Conservation (phyloP, 2,329 filamentous ascomycete species). For the Claviceps digitariae region DNA sequence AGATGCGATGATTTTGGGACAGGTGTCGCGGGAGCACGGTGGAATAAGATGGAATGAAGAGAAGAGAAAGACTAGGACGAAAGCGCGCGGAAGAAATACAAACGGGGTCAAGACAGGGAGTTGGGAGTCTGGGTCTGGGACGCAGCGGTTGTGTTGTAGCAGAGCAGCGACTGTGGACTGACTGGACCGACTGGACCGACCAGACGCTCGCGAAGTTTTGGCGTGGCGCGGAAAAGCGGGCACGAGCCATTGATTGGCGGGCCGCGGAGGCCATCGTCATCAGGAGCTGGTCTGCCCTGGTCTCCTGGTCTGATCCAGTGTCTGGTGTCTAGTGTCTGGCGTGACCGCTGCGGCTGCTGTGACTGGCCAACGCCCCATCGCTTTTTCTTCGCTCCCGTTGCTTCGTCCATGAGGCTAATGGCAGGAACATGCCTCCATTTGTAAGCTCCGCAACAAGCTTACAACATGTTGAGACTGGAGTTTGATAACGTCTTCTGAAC, state of each 20-base stretch:
- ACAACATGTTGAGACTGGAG: too few relatives aligned
- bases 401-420: too few relatives aligned
- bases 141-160: not conserved
- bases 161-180: too few relatives aligned
- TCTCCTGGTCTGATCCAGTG: too few relatives aligned
- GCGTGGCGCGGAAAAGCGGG: conserved; percentile 9
- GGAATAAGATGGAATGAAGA: conserved; percentile 8
- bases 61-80: conserved; percentile 4
- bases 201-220: conserved; percentile 8
- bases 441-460: not conserved
- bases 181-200: too few relatives aligned
- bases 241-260: conserved; percentile 4
- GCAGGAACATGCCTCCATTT: too few relatives aligned
- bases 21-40: not conserved
- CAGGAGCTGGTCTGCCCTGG: not conserved
- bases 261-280: conserved; percentile 4
- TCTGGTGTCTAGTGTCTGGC: too few relatives aligned
- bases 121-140: not conserved
- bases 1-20: not conserved
- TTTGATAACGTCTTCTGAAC: too few relatives aligned
- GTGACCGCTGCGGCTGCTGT: not conserved
- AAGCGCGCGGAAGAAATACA: conserved; percentile 4
- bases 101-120: not conserved
- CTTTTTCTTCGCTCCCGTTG: not conserved
- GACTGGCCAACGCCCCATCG: not conserved